These are phyloP conservation scores for Neofusicoccum umdonicola DNA, from an alignment of 2,329 filamentous ascomycete species.

Conservation along the genomic window DNA sequence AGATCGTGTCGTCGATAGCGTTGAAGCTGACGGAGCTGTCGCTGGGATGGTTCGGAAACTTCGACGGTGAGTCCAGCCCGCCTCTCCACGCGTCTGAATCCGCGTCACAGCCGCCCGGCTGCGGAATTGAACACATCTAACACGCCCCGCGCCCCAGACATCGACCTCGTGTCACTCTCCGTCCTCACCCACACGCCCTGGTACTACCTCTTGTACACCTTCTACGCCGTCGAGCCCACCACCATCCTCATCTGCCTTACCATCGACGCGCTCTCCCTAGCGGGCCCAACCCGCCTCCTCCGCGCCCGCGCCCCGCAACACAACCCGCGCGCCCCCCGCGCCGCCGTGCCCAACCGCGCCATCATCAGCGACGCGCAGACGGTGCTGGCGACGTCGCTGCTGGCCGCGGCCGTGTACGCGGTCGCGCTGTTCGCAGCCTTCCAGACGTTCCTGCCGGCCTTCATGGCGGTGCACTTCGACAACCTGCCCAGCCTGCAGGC, in stretches of 20 bases:
- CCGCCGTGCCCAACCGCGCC: conserved; percentile 40
- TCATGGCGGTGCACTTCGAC: conserved; percentile 74
- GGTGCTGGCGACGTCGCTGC: conserved; percentile 59
- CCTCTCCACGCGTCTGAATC: background rate
- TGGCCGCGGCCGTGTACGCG: conserved; percentile 72
- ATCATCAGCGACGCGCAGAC: conserved; percentile 39
- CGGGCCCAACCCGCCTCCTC: conserved; percentile 72
- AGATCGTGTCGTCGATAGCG: conserved; percentile 54
- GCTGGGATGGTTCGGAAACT: conserved; percentile 70
- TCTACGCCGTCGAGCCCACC: conserved; percentile 67
- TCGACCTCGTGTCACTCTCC: conserved; percentile 45
- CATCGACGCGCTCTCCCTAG: conserved; percentile 68
- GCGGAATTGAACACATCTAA: conserved; percentile 44
- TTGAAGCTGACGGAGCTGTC: conserved; percentile 66
- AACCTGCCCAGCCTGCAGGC: conserved; percentile 66
- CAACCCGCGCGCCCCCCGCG: conserved; percentile 47
- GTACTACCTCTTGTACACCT: conserved; percentile 71
- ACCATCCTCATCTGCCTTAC: conserved; percentile 61
- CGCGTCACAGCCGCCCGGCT: conserved; percentile 19
- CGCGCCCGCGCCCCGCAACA: conserved; percentile 67
- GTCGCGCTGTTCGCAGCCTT: conserved; percentile 69
- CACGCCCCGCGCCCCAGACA: conserved; percentile 32
- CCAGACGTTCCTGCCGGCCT: conserved; percentile 66
- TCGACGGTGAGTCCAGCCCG: conserved; percentile 59
- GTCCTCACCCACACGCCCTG: conserved; percentile 73